Evolutionary conservation across 2,329 filamentous ascomycete species (phyloP), one percentile per base, ranked within the genome.

Genomic region (Trichoderma cornu-damae): DNA sequence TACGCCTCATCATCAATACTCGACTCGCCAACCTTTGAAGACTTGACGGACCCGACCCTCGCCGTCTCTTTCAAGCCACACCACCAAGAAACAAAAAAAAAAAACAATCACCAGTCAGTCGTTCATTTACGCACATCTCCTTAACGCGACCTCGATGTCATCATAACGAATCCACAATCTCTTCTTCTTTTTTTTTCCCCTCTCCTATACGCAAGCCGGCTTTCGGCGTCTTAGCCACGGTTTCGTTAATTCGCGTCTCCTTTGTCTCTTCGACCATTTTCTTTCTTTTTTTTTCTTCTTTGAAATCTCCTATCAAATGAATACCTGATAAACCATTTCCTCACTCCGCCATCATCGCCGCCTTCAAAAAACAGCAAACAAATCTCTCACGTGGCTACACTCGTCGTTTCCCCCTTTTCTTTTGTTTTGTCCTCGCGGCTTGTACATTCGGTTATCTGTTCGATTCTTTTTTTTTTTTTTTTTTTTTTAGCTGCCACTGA

Each of bases 121-220:
- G 37, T 47, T 53, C 37, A 43, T 62, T 48, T 30, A 57, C 50
- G n/a, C 46, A 62, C 51, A 61, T 60, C 34, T 44, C 20, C 20
- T 32, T 61, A 60, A 65, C 61, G 69, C 68, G 67, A 69, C 66
- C 64, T 69, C 68, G 67, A 77, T 77, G 74, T 75, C 68, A 67
- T 69, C 63, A 71, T 77, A 77, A 77, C 74, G 74, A 73, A 68
- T 67, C 61, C 67, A 67, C 61, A 68, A 68, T 67, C 64, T 65
- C 63, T 69, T 72, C 65, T 63, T 44, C 42, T 62, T 65, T 67
- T 61, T 65, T 65, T 59, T 61, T n/a, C n/a, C n/a, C n/a, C n/a
- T n/a, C n/a, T n/a, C n/a, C 66, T 66, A 62, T 60, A 50, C 49
- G 38, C 38, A 48, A 44, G 46, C 51, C 57, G 57, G 7, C 47